Evolutionary conservation across 1,139 yeast genomes (phyloP), one percentile per base, ranked within the genome.

Genomic region (Hanseniaspora sp.): DNA sequence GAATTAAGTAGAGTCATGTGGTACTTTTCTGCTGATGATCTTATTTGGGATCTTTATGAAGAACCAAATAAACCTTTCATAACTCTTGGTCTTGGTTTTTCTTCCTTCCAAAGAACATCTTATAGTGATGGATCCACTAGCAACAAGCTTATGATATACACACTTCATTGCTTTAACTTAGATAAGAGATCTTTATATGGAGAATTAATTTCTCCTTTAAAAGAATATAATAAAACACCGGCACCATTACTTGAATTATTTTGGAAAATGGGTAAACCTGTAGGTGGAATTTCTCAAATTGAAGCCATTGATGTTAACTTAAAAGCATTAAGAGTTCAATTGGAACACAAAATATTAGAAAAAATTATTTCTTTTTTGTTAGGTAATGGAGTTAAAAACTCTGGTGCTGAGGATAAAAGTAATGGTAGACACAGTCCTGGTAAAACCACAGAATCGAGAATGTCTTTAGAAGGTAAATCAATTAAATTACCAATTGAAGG

Each of bases 231-330:
- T 23, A 51, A 53, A 15, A 46, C 23, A 7, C 33, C 17, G 9
- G 53, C 40, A 2, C 69, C 71, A 11, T 65, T 86, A 59, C 70
- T 86, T 12, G 67, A 71, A 39, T 71, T 84, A 52, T 71, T 74
- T 15, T 88, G 96, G 96, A 75, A 78, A 8, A 74, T 83, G 76
- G 71, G 83, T 48, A 82, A 79, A 41, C 86, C 95, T 0, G 85
- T 88, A 55, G 96, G 96, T 5, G 96, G 96, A 2, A 88, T 88
- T 48, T 75, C 82, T 0, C 79, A 86, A 34, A 69, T 88, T 61
- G 77, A 75, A 29, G 71, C 75, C 46, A 71, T 79, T 57, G 68
- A 70, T 13, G 71, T 78, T 46, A 61, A 70, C 5, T 64, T 86
- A 40, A 79, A 78, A 59, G 95, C 96, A 0, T 64, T 87, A 54